Conservation (phyloP, 108 stramenopile species). For the Cyclotella choctawhatcheeana region DNA sequence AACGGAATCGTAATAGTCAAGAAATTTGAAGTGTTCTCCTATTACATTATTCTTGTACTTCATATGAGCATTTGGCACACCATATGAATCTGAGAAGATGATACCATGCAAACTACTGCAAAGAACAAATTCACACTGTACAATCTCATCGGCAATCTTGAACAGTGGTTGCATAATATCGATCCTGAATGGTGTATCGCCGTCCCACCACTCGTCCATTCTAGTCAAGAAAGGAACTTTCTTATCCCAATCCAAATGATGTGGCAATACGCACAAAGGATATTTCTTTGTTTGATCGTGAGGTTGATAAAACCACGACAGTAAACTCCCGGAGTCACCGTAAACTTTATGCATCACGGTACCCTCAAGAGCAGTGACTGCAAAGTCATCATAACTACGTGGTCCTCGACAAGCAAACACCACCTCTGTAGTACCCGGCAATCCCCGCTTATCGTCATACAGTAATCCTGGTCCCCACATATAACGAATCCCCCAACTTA, state of each 20-base stretch:
- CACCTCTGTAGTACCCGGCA: background rate
- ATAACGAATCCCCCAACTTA: conserved; percentile 10
- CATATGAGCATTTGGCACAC: conserved; percentile 10
- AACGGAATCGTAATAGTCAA: conserved; percentile 3
- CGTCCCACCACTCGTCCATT: conserved; percentile 7
- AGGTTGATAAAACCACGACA: conserved; percentile 13
- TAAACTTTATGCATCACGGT: conserved; percentile 1
- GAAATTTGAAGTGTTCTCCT: conserved; percentile 1
- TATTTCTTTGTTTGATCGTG: background rate
- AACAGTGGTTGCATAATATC: conserved; percentile 15
- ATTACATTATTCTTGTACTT: conserved; percentile 5
- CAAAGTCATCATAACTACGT: background rate
- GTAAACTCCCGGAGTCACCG: background rate
- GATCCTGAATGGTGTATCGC: background rate
- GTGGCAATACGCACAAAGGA: background rate
- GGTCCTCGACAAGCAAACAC: conserved; percentile 4
- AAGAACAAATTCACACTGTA: conserved; percentile 3
- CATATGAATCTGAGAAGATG: conserved; percentile 10
- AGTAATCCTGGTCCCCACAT: conserved; percentile 10
- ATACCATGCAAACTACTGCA: conserved; percentile 10
- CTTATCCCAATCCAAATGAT: conserved; percentile 14
- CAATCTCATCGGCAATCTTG: conserved; percentile 12
- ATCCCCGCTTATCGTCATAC: background rate
- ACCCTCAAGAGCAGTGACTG: background rate
- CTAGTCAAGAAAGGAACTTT: background rate